These are phyloP conservation scores for Bipolaris sorokiniana DNA, from an alignment of 2,329 filamentous ascomycete genomes.

Conservation along the genomic window DNA sequence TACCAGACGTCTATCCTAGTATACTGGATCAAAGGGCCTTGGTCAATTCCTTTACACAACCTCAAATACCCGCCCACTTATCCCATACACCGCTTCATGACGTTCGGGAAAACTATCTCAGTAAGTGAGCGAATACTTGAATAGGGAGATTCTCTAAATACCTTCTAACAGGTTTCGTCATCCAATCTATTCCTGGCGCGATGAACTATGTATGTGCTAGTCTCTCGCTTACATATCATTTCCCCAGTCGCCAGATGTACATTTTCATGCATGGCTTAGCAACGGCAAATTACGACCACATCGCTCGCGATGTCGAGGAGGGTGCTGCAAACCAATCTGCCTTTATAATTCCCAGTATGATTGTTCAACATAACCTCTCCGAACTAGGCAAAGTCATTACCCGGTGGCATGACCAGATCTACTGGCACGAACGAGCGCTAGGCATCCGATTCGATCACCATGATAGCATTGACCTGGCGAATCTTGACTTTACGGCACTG, in stretches of 20 bases:
- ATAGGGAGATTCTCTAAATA: neutral
- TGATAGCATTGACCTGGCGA: neutral
- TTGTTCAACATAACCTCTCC: slow-evolving; percentile 17
- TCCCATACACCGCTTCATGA: neutral
- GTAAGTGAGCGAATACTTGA: neutral
- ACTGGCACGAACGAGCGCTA: slow-evolving; percentile 8
- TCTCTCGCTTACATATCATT: slow-evolving; percentile 28
- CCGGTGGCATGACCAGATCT: slow-evolving; percentile 13
- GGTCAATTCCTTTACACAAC: neutral
- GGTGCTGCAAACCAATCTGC: neutral
- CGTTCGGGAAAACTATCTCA: neutral
- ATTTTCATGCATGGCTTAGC: slow-evolving; percentile 23
- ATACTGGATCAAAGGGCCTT: neutral
- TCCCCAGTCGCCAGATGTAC: slow-evolving; percentile 22
- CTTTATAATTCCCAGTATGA: slow-evolving; percentile 19
- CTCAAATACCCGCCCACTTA: neutral
- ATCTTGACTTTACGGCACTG: slow-evolving; percentile 16
- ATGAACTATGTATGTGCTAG: neutral
- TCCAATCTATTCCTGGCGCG: slow-evolving; percentile 12
- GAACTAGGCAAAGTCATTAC: neutral
- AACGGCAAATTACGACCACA: slow-evolving; percentile 1
- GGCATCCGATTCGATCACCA: slow-evolving; percentile 17
- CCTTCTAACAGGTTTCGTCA: neutral
- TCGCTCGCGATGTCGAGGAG: neutral
- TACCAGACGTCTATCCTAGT: neutral